phyloP scores from a whole-genome alignment of 352 stramenopile species.

The Pythium monospermum region DNA sequence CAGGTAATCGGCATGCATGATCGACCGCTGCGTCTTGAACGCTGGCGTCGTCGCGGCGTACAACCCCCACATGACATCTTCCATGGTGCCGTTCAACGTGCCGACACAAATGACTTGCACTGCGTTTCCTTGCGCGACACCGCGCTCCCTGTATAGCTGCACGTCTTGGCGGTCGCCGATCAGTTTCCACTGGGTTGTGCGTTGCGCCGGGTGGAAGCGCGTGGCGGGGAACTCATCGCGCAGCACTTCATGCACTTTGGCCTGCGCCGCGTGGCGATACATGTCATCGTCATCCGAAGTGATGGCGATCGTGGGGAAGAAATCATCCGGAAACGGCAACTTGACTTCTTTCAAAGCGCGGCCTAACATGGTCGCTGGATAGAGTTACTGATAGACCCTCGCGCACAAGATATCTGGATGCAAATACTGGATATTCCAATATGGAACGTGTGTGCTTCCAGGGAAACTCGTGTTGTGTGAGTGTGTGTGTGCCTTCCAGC shows the following conservation, averaged over 20 bases:
- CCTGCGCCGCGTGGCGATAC: slow-evolving; percentile 32
- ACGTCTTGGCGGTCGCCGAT: slow-evolving; percentile 44
- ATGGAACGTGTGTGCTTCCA: too few species aligned
- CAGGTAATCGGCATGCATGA: slow-evolving; percentile 55
- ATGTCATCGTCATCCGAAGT: slow-evolving; percentile 24
- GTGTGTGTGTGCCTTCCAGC: too few species aligned
- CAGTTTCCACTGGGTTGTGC: slow-evolving; percentile 54
- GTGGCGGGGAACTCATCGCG: slow-evolving; percentile 38
- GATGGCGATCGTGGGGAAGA: slow-evolving; percentile 46
- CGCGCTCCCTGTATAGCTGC: slow-evolving; percentile 54
- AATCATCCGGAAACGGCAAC: slow-evolving; percentile 60
- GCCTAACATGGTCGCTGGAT: slow-evolving; percentile 32
- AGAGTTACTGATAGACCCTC: too few species aligned
- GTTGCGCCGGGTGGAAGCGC: slow-evolving; percentile 44
- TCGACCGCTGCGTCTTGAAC: slow-evolving; percentile 58
- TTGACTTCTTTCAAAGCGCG: slow-evolving; percentile 60
- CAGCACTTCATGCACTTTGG: slow-evolving; percentile 36
- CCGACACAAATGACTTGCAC: slow-evolving; percentile 47
- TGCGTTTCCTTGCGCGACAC: slow-evolving; percentile 41
- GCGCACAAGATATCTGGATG: too few species aligned
- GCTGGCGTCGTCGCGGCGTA: slow-evolving; percentile 37
- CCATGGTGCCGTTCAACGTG: slow-evolving; percentile 41
- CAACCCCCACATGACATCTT: slow-evolving; percentile 58
- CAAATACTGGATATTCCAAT: too few species aligned
- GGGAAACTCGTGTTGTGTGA: too few species aligned